phyloP scores from a whole-genome alignment of 2,329 filamentous ascomycete genomes.

The Achaetomium macrosporum region DNA sequence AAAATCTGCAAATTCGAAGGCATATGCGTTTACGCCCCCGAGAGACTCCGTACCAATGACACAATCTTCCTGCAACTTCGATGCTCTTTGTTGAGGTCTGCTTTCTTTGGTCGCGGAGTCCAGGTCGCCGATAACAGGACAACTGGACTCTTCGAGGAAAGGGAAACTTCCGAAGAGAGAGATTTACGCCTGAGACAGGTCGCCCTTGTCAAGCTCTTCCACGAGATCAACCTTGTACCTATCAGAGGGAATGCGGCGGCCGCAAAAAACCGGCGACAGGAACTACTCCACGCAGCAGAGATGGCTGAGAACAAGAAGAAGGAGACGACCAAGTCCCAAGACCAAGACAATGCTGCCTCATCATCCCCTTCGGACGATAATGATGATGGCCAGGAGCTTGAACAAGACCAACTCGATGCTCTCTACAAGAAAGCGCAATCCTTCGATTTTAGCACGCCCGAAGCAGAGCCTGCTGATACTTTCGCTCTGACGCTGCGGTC shows the following conservation, averaged over 20 bases:
- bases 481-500: constrained; percentile 81
- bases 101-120: constrained; percentile 63
- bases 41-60: constrained; percentile 80
- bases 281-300: constrained; percentile 80
- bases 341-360: constrained; percentile 37
- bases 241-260: constrained; percentile 67
- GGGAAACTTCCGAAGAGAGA: constrained; percentile 81
- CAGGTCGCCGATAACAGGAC: constrained; percentile 63
- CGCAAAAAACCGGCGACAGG: constrained; percentile 74
- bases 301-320: constrained; percentile 71
- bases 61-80: constrained; percentile 86
- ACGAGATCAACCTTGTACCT: constrained; percentile 80
- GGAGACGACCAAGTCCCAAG: constrained; percentile 36
- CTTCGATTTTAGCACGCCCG: constrained; percentile 89
- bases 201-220: constrained; percentile 78
- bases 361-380: constrained; percentile 56
- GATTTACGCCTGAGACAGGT: constrained; percentile 78
- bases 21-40: constrained; percentile 81
- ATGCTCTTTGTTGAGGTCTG: constrained; percentile 67
- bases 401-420: constrained; percentile 90
- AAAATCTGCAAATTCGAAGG: constrained; percentile 83
- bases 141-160: constrained; percentile 71
- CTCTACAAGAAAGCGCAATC: constrained; percentile 95
- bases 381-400: constrained; percentile 84
- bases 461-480: constrained; percentile 72